Base-by-base conservation (phyloP, 805 yeast species). In the Teunomyces atbi region DNA sequence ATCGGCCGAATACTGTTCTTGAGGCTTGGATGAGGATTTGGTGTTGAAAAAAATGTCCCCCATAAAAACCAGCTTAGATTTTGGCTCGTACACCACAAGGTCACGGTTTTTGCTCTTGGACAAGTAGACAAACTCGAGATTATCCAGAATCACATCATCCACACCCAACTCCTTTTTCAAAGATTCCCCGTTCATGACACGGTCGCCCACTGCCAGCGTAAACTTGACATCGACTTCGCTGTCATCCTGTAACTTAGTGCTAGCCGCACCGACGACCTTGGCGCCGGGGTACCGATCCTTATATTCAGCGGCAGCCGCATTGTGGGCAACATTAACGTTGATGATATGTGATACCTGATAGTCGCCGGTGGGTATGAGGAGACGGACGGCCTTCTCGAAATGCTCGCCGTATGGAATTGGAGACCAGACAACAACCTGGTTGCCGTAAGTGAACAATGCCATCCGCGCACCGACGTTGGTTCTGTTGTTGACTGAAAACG, bases 381-480 rank as follows among this genome's bases (percentile, higher is more conserved):
- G 18, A 12, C 43, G 36, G n/a, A 56, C 48, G 6, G 50, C 51
- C 26, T 47, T 44, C 15, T 44, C 21, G 28, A 50, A 46, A 36
- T 48, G 51, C 11, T 45, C 46, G 3, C 55, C 53, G 32, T 42
- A 55, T 4, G 50, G 53, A 28, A 56, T 42, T 2, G 56, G 47
- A 1, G 55, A 48, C 51, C 49, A 55, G 19, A 54, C 51, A 16
- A 60, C 51, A 7, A 59, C 40, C 18, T 50, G 39, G 30, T 52
- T 53, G 38, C 61, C 54, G 51, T 59, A 53, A 33, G 62, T 53
- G 52, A 71, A 59, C 8, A 69, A 49, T 1, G 73, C 66, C 76
- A 71, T 71, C 20, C 76, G 57, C 3, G 66, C 71, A 6, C 76
- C 76, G 41, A 70, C 61, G 48, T 67, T 61, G 42, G 68, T 39